Evolutionary conservation across 2,329 filamentous ascomycete species (phyloP), one percentile per base, ranked within the genome.

Genomic region (Remersonia thermophila): DNA sequence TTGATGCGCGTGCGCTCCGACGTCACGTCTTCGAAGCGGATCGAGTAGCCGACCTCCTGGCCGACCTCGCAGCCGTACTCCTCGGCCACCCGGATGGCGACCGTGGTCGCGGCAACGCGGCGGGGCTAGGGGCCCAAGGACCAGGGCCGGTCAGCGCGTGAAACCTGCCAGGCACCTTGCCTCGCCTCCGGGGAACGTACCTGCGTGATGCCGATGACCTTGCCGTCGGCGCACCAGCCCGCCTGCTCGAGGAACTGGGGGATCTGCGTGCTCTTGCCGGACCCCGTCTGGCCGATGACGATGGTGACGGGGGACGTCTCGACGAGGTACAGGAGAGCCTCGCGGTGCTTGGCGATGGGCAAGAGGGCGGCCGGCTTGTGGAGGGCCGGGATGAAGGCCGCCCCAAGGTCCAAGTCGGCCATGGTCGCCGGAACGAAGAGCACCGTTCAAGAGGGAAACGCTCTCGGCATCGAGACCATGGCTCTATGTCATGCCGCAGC

Each of bases 221-320:
- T 93, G 14, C 83, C 85, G 53, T 86, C 73, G 18, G 70, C 67
- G 54, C 84, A 89, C 87, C 89, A 96, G 58, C 89, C 89, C 51
- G 81, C 83, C 49, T 83, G 69, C 39, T 93, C 79, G 10, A 96
- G 70, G 50, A 82, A 96, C 49, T 95, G 89, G 1, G 91, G 91
- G 30, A 96, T 80, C 55, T 96, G 91, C 0, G 91, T 96, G 1
- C 87, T 94, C 60, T 96, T 96, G 29, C 89, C 87, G 16, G 83
- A 93, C 3, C 91, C 91, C 1, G 91, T 96, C 54, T 95, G 86
- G 7, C 89, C 91, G 37, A 96, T 77, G 10, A 96, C 76, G 34
- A 96, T 84, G 0, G 83, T 89, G 39, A 96, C 80, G 0, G 83
- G 80, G 45, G 76, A 75, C 7, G 75, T 86, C 56, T 96, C 89